Evolutionary conservation across 345 rosid species (phyloP), one percentile per base, ranked within the genome.

Genomic region (Moricandia moricandioides): DNA sequence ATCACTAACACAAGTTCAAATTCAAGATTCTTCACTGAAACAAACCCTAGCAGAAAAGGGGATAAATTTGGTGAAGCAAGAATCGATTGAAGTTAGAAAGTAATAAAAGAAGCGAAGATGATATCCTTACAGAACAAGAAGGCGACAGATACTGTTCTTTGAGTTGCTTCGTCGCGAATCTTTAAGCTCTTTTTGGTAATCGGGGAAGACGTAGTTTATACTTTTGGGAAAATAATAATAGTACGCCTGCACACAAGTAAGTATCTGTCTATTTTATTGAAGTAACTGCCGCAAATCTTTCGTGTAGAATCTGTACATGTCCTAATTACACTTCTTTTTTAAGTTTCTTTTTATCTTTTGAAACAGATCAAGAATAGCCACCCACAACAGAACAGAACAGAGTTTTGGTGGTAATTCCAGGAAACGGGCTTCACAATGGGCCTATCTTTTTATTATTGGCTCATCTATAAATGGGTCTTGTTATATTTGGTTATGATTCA

Each of bases 241-340:
- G 52, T 72, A 34, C 35, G 35, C 13, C 27, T 57, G 17, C 33
- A 8, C 21, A 8, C 10, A 18, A 7, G 26, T 14, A 16, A 21
- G 24, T 47, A 13, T 13, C 54, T 49, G 10, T 51, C n/a, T 55
- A 27, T 47, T 62, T 10, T 60, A 72, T 64, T 54, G 43, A 54
- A 54, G 65, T 56, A 73, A 65, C 78, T 74, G 60, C 72, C 39
- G 72, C 72, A 57, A 67, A 66, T 74, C 61, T 65, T 73, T 26
- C 10, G 45, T 26, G 55, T 63, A 72, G 62, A 63, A 62, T 34
- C 69, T 62, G 76, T 34, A n/a, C 45, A 55, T 64, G 45, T 30
- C 43, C 16, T 51, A 49, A 45, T 34, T 12, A n/a, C 7, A 8
- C 21, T 60, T 56, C 16, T 51, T 43, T 29, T 29, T 29, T 29